Conservation (phyloP, 306 rosid species). For the Heteromeles arbutifolia region DNA sequence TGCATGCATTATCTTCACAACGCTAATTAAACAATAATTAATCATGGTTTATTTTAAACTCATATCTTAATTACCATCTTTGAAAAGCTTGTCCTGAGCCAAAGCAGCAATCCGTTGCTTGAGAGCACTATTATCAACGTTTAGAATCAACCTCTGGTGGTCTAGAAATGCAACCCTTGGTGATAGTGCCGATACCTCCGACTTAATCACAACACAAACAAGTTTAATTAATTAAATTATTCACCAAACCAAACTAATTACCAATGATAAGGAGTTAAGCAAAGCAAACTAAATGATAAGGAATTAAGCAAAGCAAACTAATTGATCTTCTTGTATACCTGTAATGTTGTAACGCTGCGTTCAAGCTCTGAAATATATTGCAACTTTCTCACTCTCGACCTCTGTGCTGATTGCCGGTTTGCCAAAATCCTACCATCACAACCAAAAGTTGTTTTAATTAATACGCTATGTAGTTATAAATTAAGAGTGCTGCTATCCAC, state of each 20-base stretch:
- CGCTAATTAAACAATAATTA: neutral
- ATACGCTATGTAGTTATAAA: neutral
- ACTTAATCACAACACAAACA: constrained; percentile 21
- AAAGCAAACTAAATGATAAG: neutral
- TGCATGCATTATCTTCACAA: neutral
- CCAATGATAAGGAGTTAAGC: neutral
- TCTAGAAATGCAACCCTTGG: constrained; percentile 92
- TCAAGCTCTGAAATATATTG: constrained; percentile 92
- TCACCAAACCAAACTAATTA: neutral
- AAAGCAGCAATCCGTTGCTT: constrained; percentile 96
- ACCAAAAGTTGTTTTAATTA: neutral
- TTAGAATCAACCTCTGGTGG: constrained; percentile 91
- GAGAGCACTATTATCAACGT: constrained; percentile 80
- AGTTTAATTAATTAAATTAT: neutral
- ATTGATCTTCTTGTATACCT: constrained; percentile 32
- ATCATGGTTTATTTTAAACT: neutral
- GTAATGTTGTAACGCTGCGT: constrained; percentile 78
- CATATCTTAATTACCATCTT: constrained; percentile 53
- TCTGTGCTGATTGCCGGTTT: constrained; percentile 90
- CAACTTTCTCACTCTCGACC: constrained; percentile 85
- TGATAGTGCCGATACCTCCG: constrained; percentile 90
- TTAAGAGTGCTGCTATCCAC: neutral
- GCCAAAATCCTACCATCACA: constrained; percentile 58
- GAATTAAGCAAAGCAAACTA: neutral
- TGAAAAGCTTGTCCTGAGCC: constrained; percentile 94